Percentiles rank a stretch among this genome's conserved stretches.
Evolutionary conservation across 371 early-diverging fungal species (phyloP).

Genomic region (Syncephalastrum racemosum): DNA sequence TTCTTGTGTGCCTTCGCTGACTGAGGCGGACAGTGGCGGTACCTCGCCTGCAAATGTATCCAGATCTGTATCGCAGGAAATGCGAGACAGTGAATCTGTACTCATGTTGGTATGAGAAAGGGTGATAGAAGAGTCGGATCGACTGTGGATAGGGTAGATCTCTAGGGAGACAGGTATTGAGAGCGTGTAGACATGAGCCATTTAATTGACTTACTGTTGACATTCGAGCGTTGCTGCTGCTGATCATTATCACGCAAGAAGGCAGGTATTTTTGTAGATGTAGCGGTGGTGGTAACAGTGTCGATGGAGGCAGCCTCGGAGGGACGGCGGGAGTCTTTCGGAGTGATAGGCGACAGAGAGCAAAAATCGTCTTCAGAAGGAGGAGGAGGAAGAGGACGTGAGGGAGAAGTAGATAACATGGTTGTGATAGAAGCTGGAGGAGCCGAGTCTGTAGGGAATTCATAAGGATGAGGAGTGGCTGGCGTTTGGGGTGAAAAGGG

Average conservation of each 20-base stretch:
- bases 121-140: constrained; percentile 15
- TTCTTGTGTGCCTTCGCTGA: constrained; percentile 1
- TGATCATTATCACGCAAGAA: no score
- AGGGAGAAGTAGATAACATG: no score
- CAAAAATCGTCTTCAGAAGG: not conserved
- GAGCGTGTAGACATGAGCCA: no score
- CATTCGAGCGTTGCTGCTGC: no score
- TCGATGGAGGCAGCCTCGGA: constrained; percentile 7
- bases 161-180: not conserved
- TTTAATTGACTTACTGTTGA: no score
- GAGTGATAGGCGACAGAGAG: not conserved
- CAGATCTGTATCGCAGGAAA: constrained; percentile 11
- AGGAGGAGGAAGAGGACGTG: no score
- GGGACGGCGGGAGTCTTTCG: not conserved
- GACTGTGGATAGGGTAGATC: constrained; percentile 12
- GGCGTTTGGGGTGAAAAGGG: constrained; percentile 11
- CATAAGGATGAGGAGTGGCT: not conserved
- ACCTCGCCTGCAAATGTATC: constrained; percentile 1
- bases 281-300: not conserved
- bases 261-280: no score
- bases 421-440: no score
- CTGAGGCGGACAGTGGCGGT: not conserved
- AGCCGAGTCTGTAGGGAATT: not conserved
- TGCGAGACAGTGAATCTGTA: not conserved
- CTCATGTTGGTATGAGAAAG: not conserved